A percentile compares a stretch with the other conserved stretches of the same genome.
Evolutionary conservation across 2,329 filamentous ascomycete species (phyloP).

Genomic region (Xylariales sp.): DNA sequence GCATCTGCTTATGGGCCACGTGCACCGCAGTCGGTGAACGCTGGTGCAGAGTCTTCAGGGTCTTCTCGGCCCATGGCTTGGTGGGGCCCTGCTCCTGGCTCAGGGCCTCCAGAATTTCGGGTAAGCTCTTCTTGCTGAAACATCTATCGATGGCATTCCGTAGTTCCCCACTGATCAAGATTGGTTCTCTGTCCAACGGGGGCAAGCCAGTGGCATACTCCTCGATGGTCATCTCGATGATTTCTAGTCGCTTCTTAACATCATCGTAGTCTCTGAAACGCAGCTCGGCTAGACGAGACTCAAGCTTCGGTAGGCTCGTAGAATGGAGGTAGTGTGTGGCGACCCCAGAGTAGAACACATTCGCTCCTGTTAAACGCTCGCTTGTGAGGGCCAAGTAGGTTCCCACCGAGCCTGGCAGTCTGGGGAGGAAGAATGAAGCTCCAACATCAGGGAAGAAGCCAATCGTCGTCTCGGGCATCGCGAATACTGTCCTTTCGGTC

Average conservation of each 20-base stretch:
- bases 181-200: slow-evolving; percentile 54
- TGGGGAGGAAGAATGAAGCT: slow-evolving; percentile 89
- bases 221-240: slow-evolving; percentile 84
- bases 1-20: slow-evolving; percentile 81
- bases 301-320: slow-evolving; percentile 73
- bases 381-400: slow-evolving; percentile 93
- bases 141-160: slow-evolving; percentile 81
- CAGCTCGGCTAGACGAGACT: slow-evolving; percentile 82
- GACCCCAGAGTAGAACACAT: slow-evolving; percentile 85
- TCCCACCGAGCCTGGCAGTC: slow-evolving; percentile 79
- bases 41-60: slow-evolving; percentile 66
- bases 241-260: slow-evolving; percentile 56
- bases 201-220: slow-evolving; percentile 88
- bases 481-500: slow-evolving; percentile 90
- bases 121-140: slow-evolving; percentile 63
- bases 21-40: slow-evolving; percentile 84
- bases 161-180: slow-evolving; percentile 62
- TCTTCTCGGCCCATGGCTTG: slow-evolving; percentile 72
- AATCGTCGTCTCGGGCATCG: slow-evolving; percentile 98
- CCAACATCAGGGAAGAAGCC: slow-evolving; percentile 99
- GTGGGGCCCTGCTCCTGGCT: slow-evolving; percentile 49
- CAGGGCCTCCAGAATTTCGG: slow-evolving; percentile 67
- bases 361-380: slow-evolving; percentile 72
- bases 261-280: slow-evolving; percentile 75
- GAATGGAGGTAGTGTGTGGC: slow-evolving; percentile 97